phyloP scores from a whole-genome alignment of 495 filamentous ascomycete species.

The Neurospora africana region DNA sequence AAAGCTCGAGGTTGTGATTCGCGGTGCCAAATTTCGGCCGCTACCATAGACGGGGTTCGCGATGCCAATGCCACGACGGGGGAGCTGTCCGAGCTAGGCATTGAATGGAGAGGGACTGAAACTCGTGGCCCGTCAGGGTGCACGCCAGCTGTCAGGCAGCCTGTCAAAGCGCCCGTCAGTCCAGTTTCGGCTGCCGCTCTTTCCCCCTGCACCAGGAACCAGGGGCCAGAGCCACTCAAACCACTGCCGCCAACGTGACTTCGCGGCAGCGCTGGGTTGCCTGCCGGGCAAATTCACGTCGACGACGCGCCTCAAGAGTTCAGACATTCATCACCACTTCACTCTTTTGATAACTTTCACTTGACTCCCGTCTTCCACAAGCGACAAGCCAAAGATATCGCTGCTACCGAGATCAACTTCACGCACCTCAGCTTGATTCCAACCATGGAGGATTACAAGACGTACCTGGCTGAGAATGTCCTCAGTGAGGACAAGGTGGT shows the following conservation, averaged over 20 bases:
- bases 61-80: not conserved
- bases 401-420: not conserved
- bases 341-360: not conserved
- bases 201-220: too few relatives aligned
- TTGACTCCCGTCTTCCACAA: not conserved
- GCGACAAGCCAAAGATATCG: not conserved
- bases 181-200: not conserved
- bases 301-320: slow-evolving; percentile 1
- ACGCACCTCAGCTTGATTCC: not conserved
- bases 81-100: not conserved
- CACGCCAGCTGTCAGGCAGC: not conserved
- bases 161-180: not conserved
- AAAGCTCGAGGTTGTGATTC: not conserved
- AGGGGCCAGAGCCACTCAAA: slow-evolving; percentile 6
- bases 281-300: not conserved
- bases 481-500: slow-evolving; percentile 69
- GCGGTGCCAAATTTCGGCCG: not conserved
- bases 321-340: not conserved
- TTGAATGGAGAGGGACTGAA: not conserved
- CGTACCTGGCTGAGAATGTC: slow-evolving; percentile 63
- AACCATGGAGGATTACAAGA: slow-evolving; percentile 48
- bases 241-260: slow-evolving; percentile 15
- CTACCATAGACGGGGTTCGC: not conserved
- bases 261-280: slow-evolving; percentile 7
- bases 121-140: not conserved